Conservation (phyloP, 441 rosid species). For the Pelargonium myrrhifolium region DNA sequence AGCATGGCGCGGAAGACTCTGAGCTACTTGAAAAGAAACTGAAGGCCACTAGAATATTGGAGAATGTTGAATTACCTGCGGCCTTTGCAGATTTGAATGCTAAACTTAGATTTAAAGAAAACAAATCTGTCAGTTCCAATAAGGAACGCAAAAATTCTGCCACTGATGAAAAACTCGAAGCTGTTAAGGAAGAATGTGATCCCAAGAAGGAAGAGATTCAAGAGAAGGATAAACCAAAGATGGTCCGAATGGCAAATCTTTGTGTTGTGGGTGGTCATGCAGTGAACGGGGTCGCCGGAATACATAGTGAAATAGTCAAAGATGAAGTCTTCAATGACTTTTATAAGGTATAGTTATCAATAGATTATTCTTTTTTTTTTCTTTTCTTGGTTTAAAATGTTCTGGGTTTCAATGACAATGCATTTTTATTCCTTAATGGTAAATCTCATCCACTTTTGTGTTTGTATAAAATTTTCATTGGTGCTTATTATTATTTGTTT, state of each 20-base stretch:
- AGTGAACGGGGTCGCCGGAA: slow-evolving; percentile 93
- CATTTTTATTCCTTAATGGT: background rate
- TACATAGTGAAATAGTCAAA: slow-evolving; percentile 88
- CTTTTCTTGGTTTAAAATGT: background rate
- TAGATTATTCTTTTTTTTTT: background rate
- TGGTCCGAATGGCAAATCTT: slow-evolving; percentile 94
- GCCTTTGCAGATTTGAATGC: slow-evolving; percentile 53
- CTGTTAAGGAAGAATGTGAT: slow-evolving; percentile 23
- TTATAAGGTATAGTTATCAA: slow-evolving; percentile 41
- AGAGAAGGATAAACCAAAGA: slow-evolving; percentile 46
- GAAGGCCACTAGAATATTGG: slow-evolving; percentile 82
- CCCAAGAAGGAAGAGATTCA: slow-evolving; percentile 13
- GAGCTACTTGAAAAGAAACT: slow-evolving; percentile 53
- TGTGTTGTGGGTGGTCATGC: slow-evolving; percentile 87
- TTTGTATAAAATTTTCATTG: too few relatives aligned
- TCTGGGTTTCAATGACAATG: too few relatives aligned
- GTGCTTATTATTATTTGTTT: too few relatives aligned
- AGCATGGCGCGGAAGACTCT: slow-evolving; percentile 55
- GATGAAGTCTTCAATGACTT: slow-evolving; percentile 80
- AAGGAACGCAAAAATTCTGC: slow-evolving; percentile 1
- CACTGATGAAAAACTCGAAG: slow-evolving; percentile 20
- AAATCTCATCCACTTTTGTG: background rate
- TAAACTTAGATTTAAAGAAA: slow-evolving; percentile 35
- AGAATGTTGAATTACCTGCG: slow-evolving; percentile 76
- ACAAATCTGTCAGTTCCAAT: slow-evolving; percentile 22